A percentile compares a stretch with the other conserved stretches of the same genome.
phyloP scores from a whole-genome alignment of 495 filamentous ascomycete species.

The Aspergillus saccharolyticus region DNA sequence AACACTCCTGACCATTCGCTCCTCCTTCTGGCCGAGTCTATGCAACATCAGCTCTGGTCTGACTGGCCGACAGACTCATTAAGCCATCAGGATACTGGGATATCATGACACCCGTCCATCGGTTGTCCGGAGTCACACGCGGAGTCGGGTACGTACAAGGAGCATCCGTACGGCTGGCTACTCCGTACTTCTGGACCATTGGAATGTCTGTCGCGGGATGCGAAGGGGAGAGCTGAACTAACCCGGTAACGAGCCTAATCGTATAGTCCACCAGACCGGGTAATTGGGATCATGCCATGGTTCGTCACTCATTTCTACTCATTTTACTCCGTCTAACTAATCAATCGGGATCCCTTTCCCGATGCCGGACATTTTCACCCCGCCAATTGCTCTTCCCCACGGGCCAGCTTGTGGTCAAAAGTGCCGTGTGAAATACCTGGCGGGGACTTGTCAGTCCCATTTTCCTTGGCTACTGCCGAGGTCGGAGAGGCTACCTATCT shows the following conservation, averaged over 20 bases:
- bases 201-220: neutral
- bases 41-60: neutral
- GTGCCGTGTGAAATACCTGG: too few relatives aligned
- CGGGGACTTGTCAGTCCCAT: too few relatives aligned
- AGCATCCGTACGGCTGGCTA: neutral
- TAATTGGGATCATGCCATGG: neutral
- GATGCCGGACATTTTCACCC: neutral
- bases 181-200: neutral
- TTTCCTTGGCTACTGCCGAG: neutral
- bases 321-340: too few relatives aligned
- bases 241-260: neutral
- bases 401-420: too few relatives aligned
- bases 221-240: neutral
- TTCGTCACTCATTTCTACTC: too few relatives aligned
- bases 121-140: neutral
- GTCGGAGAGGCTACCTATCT: neutral
- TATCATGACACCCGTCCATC: too few relatives aligned
- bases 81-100: too few relatives aligned
- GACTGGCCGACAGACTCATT: neutral
- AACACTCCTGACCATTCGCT: neutral
- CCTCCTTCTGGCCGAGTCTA: neutral
- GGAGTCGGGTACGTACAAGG: neutral
- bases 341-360: neutral
- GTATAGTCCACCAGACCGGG: neutral
- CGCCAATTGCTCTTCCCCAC: neutral